Base-by-base conservation (phyloP, 192 early-diverging fungal species). In the Linnemannia hyalina region DNA sequence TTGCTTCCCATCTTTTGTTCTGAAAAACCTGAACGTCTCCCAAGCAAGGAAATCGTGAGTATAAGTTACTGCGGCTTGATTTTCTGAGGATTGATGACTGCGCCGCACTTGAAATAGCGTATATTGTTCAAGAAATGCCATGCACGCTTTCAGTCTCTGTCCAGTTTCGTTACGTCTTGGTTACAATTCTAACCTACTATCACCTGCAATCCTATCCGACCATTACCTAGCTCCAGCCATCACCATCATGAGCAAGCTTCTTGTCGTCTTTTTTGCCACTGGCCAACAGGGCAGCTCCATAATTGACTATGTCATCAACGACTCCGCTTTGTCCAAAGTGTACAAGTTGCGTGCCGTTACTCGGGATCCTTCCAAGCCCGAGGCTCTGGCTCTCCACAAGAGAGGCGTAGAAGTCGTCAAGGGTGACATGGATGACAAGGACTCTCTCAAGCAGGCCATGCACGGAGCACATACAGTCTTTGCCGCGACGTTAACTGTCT, bases 321-420 rank as follows among this genome's bases (percentile, higher is more conserved):
- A 81, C 49, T 42, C 65, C 8, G 26, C 35, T 13, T 69, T 73
- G 73, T 75, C 74, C 36, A 60, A 63, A 38, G 52, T 40, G 29
- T 75, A 75, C 54, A 81, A 69, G 40, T 42, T 81, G 9, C 73
- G 80, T 36, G 74, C 65, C 41, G 60, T 81, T 20, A 81, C 57
- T 26, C 73, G 80, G 22, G 73, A 81, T 41, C 57, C 75, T 7
- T 55, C 76, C 15, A 73, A 69, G 60, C 57, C 76, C 8, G 70
- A 36, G 23, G 70, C 76, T 22, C 54, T 55, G 38, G 70, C 70
- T 41, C 73, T 83, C 26, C 44, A 60, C 49, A 29, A 78, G 15
- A 83, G 70, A 40, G 82, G 82, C 11, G 82, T 73, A 18, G 82
- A 83, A 38, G 82, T 83, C 60, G 82, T 83, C 63, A 77, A 78